Evolutionary conservation across 768 basidiomycete species (phyloP).

Genomic region (Phylloporus sp.): DNA sequence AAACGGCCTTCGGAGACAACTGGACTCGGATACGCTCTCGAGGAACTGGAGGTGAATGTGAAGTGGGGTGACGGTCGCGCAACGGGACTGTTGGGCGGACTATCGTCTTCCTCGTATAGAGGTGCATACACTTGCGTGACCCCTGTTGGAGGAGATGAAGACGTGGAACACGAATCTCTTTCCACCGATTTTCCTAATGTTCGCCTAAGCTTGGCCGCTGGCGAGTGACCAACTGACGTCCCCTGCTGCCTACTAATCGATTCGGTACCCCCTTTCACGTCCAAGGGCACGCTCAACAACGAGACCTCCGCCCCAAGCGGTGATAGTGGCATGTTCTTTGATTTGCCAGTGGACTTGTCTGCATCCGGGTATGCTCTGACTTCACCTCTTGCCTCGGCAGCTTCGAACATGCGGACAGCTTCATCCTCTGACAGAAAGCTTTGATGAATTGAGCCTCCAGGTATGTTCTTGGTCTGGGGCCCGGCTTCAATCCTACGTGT

Average conservation of each 20-base stretch:
- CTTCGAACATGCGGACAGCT: constrained; percentile 32
- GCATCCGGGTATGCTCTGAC: constrained; percentile 15
- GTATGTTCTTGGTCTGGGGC: constrained; percentile 39
- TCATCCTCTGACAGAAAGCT: constrained; percentile 41
- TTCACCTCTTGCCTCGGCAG: constrained; percentile 27
- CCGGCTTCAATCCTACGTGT: constrained; percentile 41
- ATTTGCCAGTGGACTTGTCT: not conserved
- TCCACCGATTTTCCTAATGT: constrained; percentile 6
- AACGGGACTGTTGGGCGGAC: constrained; percentile 4
- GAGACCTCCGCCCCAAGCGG: constrained; percentile 13
- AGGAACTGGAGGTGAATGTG: constrained; percentile 16
- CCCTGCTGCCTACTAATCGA: no score
- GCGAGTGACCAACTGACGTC: not conserved
- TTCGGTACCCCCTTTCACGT: not conserved
- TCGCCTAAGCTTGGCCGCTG: constrained; percentile 7
- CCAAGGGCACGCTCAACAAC: constrained; percentile 15
- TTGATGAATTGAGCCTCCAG: constrained; percentile 39
- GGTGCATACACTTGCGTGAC: constrained; percentile 19
- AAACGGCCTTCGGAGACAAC: not conserved
- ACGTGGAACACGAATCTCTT: constrained; percentile 1
- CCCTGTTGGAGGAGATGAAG: constrained; percentile 25
- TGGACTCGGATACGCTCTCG: constrained; percentile 15
- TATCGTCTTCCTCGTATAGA: constrained; percentile 15
- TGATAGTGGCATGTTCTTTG: constrained; percentile 11
- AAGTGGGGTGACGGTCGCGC: constrained; percentile 13